A percentile compares a stretch with the other conserved stretches of the same genome.
Evolutionary conservation across 73 alveolate species (phyloP).

Genomic region (Tetrahymena malaccensis): DNA sequence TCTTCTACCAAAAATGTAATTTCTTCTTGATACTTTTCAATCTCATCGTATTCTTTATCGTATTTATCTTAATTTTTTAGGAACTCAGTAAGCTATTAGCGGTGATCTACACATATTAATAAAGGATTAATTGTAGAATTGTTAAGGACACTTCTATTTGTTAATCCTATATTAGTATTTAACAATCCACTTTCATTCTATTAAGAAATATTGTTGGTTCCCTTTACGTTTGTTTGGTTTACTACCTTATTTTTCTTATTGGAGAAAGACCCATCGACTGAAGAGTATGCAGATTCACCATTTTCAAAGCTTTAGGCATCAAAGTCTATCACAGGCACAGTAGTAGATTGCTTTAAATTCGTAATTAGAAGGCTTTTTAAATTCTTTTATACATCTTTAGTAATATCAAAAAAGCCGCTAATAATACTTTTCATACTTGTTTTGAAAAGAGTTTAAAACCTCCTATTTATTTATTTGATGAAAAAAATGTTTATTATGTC

Average conservation of each 20-base stretch:
- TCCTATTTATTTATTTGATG: background rate
- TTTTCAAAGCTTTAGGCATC: background rate
- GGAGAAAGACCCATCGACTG: background rate
- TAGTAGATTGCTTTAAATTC: background rate
- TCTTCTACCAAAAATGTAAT: background rate
- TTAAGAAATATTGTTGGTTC: background rate
- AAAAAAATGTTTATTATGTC: no score
- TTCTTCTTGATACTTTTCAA: background rate
- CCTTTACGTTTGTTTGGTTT: background rate
- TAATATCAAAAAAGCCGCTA: background rate
- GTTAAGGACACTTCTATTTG: background rate
- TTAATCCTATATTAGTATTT: background rate
- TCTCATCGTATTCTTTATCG: background rate
- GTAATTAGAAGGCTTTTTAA: background rate
- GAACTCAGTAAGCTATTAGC: background rate
- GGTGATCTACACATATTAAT: background rate
- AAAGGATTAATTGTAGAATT: background rate
- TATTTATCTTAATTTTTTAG: background rate
- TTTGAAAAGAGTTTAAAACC: background rate
- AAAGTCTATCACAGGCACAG: background rate
- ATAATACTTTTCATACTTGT: background rate
- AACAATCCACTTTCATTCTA: background rate
- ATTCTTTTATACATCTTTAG: background rate
- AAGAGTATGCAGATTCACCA: background rate
- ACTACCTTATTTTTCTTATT: background rate